Base-by-base conservation (phyloP, 148 eudicot species). In the Arbutus unedo region DNA sequence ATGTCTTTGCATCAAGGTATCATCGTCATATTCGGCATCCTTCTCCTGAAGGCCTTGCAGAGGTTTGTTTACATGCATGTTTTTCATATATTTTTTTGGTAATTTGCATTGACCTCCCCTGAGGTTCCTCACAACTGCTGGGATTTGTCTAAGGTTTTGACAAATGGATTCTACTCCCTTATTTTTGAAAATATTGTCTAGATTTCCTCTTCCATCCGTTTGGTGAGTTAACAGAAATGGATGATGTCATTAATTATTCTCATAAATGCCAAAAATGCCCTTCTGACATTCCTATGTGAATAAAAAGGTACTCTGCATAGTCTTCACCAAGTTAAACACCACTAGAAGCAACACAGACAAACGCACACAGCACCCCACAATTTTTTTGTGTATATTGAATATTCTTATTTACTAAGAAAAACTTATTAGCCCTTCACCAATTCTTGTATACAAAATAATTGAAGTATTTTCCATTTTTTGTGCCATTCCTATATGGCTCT, bases 11-110 rank as follows among this genome's bases (percentile, higher is more conserved):
- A 85, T 86, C 96, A 82, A 91, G 95, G 73, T 89, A 89, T 85
- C 90, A 88, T 84, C 95, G 91, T 75, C 95, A 93, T 88, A 82
- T 90, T 79, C 91, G 98, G 62, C 91, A 91, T 88, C 91, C 87
- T 80, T 85, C 91, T 79, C 96, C 93, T 7, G 96, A 96, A 50
- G 95, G 93, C 45, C 82, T 95, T 84, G 92, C 95, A 16, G 98
- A 96, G 98, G 98, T 96, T 56, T 77, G 91, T 84, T 62, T 23
- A 31, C 56, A 3, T 55, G 41, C 45, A 31, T 56, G 8, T 67
- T 41, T 38, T 68, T 43, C 19, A 47, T 81, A 19, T 67, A 41
- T 48, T 67, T 62, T 41, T 59, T 19, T n/a, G n/a, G 23, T 51
- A 60, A n/a, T 19, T 21, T 60, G 31, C 67, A 60, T 25, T 5